Evolutionary conservation across 331 rosid species (phyloP).

Genomic region (Erythrophleum ivorense): DNA sequence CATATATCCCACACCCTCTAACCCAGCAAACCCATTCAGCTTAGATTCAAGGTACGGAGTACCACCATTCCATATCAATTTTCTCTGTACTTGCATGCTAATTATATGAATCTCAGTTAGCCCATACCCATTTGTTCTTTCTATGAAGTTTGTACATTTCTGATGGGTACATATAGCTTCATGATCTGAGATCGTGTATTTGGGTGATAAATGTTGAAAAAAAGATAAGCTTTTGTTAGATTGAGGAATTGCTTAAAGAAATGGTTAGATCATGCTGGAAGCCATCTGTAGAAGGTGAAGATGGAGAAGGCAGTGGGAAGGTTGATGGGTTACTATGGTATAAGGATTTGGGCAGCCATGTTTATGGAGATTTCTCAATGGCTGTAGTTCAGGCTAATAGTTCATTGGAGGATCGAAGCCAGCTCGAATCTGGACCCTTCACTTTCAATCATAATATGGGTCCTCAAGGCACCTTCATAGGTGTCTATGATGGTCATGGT

Average conservation of each 20-base stretch:
- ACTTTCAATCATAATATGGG: constrained; percentile 52
- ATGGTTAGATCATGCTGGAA: constrained; percentile 88
- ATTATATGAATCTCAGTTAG: constrained; percentile 45
- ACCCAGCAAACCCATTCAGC: constrained; percentile 38
- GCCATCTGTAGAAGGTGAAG: constrained; percentile 66
- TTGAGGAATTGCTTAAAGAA: constrained; percentile 35
- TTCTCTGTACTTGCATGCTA: constrained; percentile 69
- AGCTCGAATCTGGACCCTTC: constrained; percentile 80
- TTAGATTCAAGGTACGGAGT: constrained; percentile 73
- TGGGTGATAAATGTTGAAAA: constrained; percentile 44
- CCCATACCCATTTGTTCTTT: constrained; percentile 72
- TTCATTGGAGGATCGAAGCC: constrained; percentile 84
- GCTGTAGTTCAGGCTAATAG: constrained; percentile 88
- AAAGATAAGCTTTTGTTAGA: background rate
- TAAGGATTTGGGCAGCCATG: constrained; percentile 83
- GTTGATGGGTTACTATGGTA: constrained; percentile 84
- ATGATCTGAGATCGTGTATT: constrained; percentile 44
- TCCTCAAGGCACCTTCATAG: constrained; percentile 80
- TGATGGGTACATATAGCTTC: constrained; percentile 48
- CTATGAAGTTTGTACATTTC: constrained; percentile 54
- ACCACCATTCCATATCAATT: constrained; percentile 58
- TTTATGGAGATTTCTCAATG: constrained; percentile 87
- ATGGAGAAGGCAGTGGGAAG: constrained; percentile 60
- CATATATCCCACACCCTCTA: constrained; percentile 47
- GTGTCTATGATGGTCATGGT: constrained; percentile 94